A percentile compares a stretch with the other conserved stretches of the same genome.
Evolutionary conservation across 345 rosid genomes (phyloP).

Genomic region (Lepidium africanum): DNA sequence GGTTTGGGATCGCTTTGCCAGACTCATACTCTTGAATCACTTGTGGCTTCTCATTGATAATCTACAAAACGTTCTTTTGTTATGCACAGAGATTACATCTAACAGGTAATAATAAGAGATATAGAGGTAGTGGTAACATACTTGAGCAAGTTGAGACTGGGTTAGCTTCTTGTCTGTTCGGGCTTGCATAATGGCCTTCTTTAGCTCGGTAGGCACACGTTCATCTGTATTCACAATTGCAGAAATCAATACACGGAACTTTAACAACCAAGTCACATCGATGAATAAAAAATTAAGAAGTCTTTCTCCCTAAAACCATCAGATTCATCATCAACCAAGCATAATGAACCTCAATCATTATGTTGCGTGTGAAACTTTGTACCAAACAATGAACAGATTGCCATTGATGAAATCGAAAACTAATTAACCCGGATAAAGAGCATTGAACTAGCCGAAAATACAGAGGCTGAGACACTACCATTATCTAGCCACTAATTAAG

Average conservation of each 20-base stretch:
- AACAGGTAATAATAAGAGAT: neutral
- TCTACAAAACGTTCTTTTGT: constrained; percentile 27
- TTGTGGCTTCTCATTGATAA: constrained; percentile 95
- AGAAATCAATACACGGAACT: neutral
- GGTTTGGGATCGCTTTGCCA: constrained; percentile 97
- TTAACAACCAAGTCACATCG: neutral
- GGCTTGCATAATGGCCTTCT: constrained; percentile 87
- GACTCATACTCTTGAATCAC: constrained; percentile 91
- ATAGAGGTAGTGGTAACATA: constrained; percentile 1
- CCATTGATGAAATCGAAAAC: neutral
- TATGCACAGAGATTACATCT: neutral
- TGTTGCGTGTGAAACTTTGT: neutral
- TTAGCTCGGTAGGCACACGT: constrained; percentile 84
- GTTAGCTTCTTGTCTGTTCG: constrained; percentile 90
- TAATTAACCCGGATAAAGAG: no score
- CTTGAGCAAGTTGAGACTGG: constrained; percentile 94
- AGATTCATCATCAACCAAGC: neutral
- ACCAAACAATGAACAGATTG: neutral
- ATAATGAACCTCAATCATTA: neutral
- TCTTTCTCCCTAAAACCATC: neutral
- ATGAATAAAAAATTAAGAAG: neutral
- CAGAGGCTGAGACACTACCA: no score
- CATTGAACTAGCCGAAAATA: no score
- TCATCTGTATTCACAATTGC: constrained; percentile 46
- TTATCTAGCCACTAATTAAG: neutral